Conservation (phyloP, 768 basidiomycete genomes). For the Lactifluus pinguis region DNA sequence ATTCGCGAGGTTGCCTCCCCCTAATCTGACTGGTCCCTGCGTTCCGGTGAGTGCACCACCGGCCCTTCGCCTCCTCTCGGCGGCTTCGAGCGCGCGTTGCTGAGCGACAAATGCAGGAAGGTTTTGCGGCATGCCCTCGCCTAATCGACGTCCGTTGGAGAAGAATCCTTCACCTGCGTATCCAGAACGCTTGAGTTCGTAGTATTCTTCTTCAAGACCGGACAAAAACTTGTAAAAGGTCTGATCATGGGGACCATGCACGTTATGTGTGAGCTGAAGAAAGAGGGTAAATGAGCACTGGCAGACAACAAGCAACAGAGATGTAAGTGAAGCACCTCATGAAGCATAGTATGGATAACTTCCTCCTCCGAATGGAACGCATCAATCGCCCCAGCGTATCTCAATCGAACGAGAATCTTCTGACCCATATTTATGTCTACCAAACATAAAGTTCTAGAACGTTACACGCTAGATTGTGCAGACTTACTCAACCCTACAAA, state of each 20-base stretch:
- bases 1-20: constrained; percentile 36
- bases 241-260: constrained; percentile 85
- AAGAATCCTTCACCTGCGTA: constrained; percentile 92
- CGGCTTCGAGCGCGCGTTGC: constrained; percentile 64
- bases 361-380: constrained; percentile 70
- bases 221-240: constrained; percentile 68
- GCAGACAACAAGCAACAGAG: background rate
- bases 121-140: constrained; percentile 58
- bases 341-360: constrained; percentile 78
- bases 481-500: constrained; percentile 21
- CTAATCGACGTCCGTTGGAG: constrained; percentile 61
- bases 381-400: constrained; percentile 58
- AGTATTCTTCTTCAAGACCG: constrained; percentile 77
- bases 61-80: constrained; percentile 57
- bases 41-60: constrained; percentile 37
- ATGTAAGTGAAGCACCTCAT: constrained; percentile 47
- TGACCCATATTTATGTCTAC: constrained; percentile 71
- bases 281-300: background rate
- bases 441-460: constrained; percentile 7
- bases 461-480: background rate
- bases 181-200: constrained; percentile 65
- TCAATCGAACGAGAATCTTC: constrained; percentile 75
- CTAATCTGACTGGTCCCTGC: constrained; percentile 44
- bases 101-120: constrained; percentile 57
- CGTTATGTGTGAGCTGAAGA: constrained; percentile 73